Evolutionary conservation across 2,329 filamentous ascomycete species (phyloP).

Genomic region (Colletotrichum shisoi): DNA sequence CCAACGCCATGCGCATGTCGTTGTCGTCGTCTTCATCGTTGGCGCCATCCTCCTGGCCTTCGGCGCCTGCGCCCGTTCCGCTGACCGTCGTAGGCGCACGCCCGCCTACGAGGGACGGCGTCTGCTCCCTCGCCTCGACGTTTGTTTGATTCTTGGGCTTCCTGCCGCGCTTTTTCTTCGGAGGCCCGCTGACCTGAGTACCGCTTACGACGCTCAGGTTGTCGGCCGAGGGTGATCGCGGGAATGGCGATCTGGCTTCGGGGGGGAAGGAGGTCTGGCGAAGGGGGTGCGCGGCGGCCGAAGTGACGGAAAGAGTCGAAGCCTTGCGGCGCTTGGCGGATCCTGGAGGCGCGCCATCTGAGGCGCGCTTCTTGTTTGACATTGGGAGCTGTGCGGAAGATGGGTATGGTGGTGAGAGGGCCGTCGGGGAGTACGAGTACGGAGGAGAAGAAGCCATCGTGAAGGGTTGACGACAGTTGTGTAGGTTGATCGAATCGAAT

Average conservation of each 20-base stretch:
- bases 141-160: constrained; percentile 66
- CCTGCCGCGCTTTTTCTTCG: constrained; percentile 68
- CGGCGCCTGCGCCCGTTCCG: constrained; percentile 51
- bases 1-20: constrained; percentile 60
- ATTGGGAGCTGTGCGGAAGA: constrained; percentile 60
- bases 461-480: not conserved
- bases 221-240: constrained; percentile 72
- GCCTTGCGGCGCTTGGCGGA: constrained; percentile 74
- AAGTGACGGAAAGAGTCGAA: constrained; percentile 66
- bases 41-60: constrained; percentile 60
- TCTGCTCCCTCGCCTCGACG: constrained; percentile 55
- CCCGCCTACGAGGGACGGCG: constrained; percentile 54
- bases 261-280: constrained; percentile 84
- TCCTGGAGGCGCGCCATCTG: constrained; percentile 61
- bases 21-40: constrained; percentile 65
- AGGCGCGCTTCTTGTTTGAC: constrained; percentile 68
- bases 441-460: constrained; percentile 68
- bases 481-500: not conserved
- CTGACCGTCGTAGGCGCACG: constrained; percentile 56
- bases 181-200: constrained; percentile 61
- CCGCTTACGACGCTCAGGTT: constrained; percentile 67
- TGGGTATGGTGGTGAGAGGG: constrained; percentile 64
- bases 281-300: constrained; percentile 68
- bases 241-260: constrained; percentile 63
- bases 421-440: constrained; percentile 58